Evolutionary conservation across 768 basidiomycete species (phyloP), one percentile per base, ranked within the genome.

Genomic region (Boletus eberwhitei): DNA sequence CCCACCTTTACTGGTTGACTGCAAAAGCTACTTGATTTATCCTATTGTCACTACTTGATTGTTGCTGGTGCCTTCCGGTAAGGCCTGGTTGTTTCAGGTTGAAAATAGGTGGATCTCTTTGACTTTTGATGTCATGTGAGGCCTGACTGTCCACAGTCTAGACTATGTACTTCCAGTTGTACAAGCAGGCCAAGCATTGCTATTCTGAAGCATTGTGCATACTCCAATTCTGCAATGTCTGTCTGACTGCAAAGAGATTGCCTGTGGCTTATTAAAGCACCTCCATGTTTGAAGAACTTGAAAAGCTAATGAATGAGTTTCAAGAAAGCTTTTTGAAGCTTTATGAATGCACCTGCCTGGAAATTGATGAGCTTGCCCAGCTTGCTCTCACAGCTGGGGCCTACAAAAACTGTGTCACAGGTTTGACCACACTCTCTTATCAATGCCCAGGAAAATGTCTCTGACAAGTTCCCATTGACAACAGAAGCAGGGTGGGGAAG

Each of bases 401-500:
- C 5, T 80, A 84, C 59, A 93, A 93, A 5, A 86, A 85, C 59
- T 80, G 93, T 22, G 75, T 93, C n/a, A 95, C 93, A 19, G 90
- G 90, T 86, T 42, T 17, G 53, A 11, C 29, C n/a, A 16, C 11
- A 8, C 32, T 47, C 12, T 44, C 9, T 14, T 31, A 3, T 53
- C 14, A 14, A 17, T 4, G 12, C 7, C 3, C 13, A 14, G 4
- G n/a, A 12, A 22, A 11, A 40, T 3, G 8, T 11, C 12, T 1
- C 46, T 45, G 21, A 55, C 37, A 19, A 4, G 21, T 8, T 43
- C 43, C 32, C 17, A 6, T 54, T 9, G 2, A 31, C 12, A 45
- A 5, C 57, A 89, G 88, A 90, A 29, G 92, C 92, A 0, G 92
- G 91, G 5, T 96, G 92, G 92, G 93, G 93, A 36, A 92, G 93